Percentiles rank a stretch among this genome's conserved stretches.
These are phyloP conservation scores for Antrodiella citrinella DNA, from an alignment of 768 basidiomycete genomes.

Conservation along the genomic window DNA sequence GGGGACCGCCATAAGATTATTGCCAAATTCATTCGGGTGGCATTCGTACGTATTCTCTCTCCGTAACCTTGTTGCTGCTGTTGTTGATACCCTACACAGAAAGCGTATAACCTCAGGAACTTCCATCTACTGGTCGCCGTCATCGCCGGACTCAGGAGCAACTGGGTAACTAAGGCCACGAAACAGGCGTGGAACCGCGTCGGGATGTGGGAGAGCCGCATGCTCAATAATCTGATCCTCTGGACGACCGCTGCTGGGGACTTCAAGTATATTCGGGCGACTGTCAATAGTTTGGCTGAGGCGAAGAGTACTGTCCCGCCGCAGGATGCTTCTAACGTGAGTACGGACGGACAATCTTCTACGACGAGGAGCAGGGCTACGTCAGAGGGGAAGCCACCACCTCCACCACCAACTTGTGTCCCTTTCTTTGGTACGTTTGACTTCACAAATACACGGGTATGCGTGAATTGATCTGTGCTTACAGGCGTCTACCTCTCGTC, in stretches of 20 bases:
- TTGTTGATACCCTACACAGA: conserved; percentile 34
- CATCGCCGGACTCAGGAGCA: conserved; percentile 64
- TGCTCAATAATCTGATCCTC: conserved; percentile 62
- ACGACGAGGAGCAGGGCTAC: conserved; percentile 28
- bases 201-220: conserved; percentile 60
- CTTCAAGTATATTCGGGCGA: conserved; percentile 67
- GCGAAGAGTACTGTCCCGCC: conserved; percentile 50
- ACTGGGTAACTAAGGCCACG: conserved; percentile 63
- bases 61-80: neutral
- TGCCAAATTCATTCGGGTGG: conserved; percentile 76
- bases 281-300: conserved; percentile 56
- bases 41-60: conserved; percentile 45
- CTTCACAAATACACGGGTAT: too few relatives aligned
- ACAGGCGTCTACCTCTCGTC: conserved; percentile 51
- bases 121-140: conserved; percentile 76
- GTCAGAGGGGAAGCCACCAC: conserved; percentile 29
- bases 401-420: conserved; percentile 50
- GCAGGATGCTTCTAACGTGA: conserved; percentile 44
- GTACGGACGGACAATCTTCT: conserved; percentile 27
- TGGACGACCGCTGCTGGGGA: conserved; percentile 59
- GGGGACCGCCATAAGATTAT: conserved; percentile 57
- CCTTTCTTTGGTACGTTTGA: conserved; percentile 66
- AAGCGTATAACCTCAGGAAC: conserved; percentile 71
- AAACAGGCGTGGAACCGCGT: conserved; percentile 58
- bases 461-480: neutral